Base-by-base conservation (phyloP, 805 yeast genomes). In the Brettanomyces nanus region DNA sequence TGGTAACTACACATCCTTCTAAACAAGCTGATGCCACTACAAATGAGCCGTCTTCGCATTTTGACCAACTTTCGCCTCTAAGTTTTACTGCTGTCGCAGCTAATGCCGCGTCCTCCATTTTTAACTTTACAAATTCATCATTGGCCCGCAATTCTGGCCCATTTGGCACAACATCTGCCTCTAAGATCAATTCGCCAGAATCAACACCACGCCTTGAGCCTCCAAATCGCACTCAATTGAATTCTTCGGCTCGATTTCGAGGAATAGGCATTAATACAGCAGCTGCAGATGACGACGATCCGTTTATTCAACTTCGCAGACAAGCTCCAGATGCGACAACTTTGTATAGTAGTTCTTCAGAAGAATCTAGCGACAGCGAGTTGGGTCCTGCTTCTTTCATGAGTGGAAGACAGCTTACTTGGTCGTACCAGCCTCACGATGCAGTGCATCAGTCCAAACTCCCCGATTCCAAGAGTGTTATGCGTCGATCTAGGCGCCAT, bases 21-120 rank as follows among this genome's bases (percentile, higher is more conserved):
- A n/a, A n/a, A n/a, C n/a, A n/a, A n/a, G n/a, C n/a, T n/a, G n/a
- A n/a, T n/a, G n/a, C n/a, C n/a, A n/a, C n/a, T n/a, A n/a, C n/a
- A n/a, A n/a, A n/a, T n/a, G n/a, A n/a, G n/a, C n/a, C n/a, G n/a
- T n/a, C n/a, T n/a, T n/a, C n/a, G n/a, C n/a, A n/a, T n/a, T n/a
- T n/a, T n/a, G n/a, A n/a, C n/a, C n/a, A n/a, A n/a, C 31, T 34
- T 15, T 40, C 49, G 2, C 47, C 54, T 4, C 41, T 53, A 19
- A 53, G 42, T 33, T 53, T 52, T 22, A 50, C 56, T 3, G 36
- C 48, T 5, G 55, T 53, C 6, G 57, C 58, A 10, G 53, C 54
- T 6, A 49, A 57, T 28, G 30, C 30, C 6, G 37, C 37, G 20
- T 34, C 37, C 2, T 49, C 53, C 28, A 49, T 49, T n/a, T 54